Evolutionary conservation across 2,329 filamentous ascomycete genomes (phyloP), one percentile per base, ranked within the genome.

Genomic region (Calonectria pseudoturangicola): DNA sequence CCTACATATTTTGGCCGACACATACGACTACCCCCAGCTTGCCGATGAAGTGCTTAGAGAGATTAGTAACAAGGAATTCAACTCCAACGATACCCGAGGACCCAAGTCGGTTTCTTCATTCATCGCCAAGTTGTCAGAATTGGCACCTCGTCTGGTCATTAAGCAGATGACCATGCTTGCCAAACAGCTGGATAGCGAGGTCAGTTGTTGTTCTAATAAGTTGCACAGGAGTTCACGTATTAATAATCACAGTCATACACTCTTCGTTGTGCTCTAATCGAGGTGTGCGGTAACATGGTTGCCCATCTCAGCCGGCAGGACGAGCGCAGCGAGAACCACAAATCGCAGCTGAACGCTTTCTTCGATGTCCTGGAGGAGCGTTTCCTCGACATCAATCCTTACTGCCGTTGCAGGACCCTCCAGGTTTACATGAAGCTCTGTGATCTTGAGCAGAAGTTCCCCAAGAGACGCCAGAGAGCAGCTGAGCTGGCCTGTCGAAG

Each of bases 101-200:
- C 97, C 97, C 15, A 99, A 98, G 84, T 98, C 96, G 0, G 95
- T 98, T 9, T 98, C 97, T 16, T 91, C 94, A 1, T 99, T 99
- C 81, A 94, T 99, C 78, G 91, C 96, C 70, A 98, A 96, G 82
- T 89, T 99, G 33, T 98, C 97, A 0, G 97, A 98, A 82, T 89
- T 99, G 72, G 94, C 94, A 3, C 97, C 97, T 5, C 92, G 96
- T 73, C 87, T 98, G 28, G 96, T 99, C 68, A 98, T 98, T 80
- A 98, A 98, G 85, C 96, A 99, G 83, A 98, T 99, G 92, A 98
- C 95, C 3, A 91, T 98, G 83, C 88, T 99, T 41, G 95, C 96
- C 13, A 98, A 98, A 83, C 93, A 98, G 79, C 88, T 99, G 18
- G 97, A 99, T 81, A 98, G 95, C 87, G 97, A 99, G 87, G 93